phyloP scores from a whole-genome alignment of 2,329 filamentous ascomycete species.

The Neonectria neomacrospora region DNA sequence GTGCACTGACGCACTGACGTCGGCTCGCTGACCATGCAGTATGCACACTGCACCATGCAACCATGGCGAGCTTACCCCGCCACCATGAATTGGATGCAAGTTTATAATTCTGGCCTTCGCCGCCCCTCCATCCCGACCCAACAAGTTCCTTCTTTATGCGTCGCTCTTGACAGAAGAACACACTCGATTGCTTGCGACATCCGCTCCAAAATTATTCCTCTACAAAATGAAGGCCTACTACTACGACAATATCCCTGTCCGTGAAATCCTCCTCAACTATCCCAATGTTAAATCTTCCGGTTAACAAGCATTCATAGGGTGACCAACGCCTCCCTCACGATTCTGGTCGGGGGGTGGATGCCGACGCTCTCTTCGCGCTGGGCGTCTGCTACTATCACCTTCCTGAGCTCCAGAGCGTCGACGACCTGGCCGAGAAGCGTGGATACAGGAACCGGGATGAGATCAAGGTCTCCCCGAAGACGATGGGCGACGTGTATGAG shows the following conservation, averaged over 20 bases:
- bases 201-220: background rate
- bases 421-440: constrained; percentile 78
- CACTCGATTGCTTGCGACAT: background rate
- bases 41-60: background rate
- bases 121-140: constrained; percentile 16
- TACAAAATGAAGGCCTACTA: constrained; percentile 66
- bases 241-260: constrained; percentile 66
- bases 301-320: constrained; percentile 65
- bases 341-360: constrained; percentile 76
- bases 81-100: constrained; percentile 26
- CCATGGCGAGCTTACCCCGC: constrained; percentile 37
- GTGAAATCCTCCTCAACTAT: constrained; percentile 39
- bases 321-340: constrained; percentile 94
- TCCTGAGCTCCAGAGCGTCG: constrained; percentile 72
- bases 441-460: constrained; percentile 96
- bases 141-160: background rate
- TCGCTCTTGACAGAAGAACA: background rate
- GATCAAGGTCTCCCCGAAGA: constrained; percentile 85
- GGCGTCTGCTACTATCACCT: constrained; percentile 84
- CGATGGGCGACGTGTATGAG: constrained; percentile 89
- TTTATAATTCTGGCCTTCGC: constrained; percentile 17
- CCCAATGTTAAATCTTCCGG: background rate
- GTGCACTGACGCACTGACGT: constrained; percentile 41
- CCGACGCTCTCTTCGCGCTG: constrained; percentile 74
- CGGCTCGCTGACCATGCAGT: constrained; percentile 29